Evolutionary conservation across 1,284 basidiomycete species (phyloP), one percentile per base, ranked within the genome.

Genomic region (Amylostereum areolatum): DNA sequence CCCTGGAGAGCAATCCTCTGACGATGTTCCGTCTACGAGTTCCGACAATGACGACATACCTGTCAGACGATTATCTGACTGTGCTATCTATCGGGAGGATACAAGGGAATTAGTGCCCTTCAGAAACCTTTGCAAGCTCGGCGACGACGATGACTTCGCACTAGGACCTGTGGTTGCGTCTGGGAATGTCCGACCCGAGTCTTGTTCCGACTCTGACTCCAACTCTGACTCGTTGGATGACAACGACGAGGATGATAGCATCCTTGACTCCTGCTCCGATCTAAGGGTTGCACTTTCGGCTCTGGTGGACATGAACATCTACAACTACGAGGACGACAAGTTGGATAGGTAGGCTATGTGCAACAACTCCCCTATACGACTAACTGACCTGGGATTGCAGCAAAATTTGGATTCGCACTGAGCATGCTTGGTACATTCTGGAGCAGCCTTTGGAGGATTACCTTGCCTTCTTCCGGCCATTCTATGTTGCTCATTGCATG

Each of bases 401-500:
- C 33, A 68, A 69, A 40, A 66, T 74, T 7, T 75, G 72, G 48
- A 54, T 77, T 28, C 59, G 65, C 29, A 77, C 74, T 1, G 30
- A 59, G 27, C 54, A 63, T 57, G 80, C 82, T 0, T 85, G 83
- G 83, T 85, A 86, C 55, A 81, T 85, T 49, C 66, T 85, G 2
- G 68, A 70, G 9, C 50, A 52, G 2, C 81, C 83, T 0, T 71
- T 75, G 1, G 42, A 47, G 1, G 28, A 50, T 2, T 85, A 85
- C 55, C 50, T 47, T 2, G 59, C 65, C 0, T 70, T 70, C 49
- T 83, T 71, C 55, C 47, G 50, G 1, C 48, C 60, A 0, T 77
- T 80, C 47, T 80, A 75, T 70, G 61, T 70, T 10, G 65, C 67
- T 40, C 78, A 81, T 52, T 67, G 68, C 1, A 44, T 80, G 10